phyloP scores from a whole-genome alignment of 2,329 filamentous ascomycete genomes.

The Fusarium decemcellulare region DNA sequence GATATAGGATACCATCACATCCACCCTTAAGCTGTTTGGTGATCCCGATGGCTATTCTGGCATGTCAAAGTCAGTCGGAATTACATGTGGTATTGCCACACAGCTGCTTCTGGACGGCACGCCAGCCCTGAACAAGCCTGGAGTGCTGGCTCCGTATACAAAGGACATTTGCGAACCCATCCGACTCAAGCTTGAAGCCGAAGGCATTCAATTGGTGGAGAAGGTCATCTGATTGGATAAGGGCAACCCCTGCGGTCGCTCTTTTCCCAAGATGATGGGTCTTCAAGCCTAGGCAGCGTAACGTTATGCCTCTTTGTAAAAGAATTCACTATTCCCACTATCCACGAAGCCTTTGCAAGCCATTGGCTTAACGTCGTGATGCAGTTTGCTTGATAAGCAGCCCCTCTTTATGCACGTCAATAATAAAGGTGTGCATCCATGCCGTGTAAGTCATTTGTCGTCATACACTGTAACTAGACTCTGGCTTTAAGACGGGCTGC shows the following conservation, averaged over 20 bases:
- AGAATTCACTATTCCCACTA: too few species aligned
- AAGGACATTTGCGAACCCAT: conserved; percentile 30
- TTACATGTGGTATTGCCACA: conserved; percentile 77
- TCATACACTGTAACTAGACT: background rate
- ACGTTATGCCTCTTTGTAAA: too few species aligned
- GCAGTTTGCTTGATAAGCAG: background rate
- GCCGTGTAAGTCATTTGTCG: background rate
- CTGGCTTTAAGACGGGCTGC: background rate
- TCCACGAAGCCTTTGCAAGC: too few species aligned
- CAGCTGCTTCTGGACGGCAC: conserved; percentile 70
- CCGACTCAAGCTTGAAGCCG: conserved; percentile 13
- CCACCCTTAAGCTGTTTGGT: conserved; percentile 76
- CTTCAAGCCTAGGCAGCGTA: too few species aligned
- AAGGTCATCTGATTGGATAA: background rate
- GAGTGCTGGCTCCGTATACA: conserved; percentile 34
- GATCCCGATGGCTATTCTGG: conserved; percentile 76
- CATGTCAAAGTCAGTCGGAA: conserved; percentile 78
- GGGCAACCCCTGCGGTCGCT: too few species aligned
- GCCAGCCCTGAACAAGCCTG: conserved; percentile 30
- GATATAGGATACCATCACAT: conserved; percentile 64
- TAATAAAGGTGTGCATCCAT: background rate
- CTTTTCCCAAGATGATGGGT: too few species aligned
- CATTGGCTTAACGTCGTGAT: too few species aligned
- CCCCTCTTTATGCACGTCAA: background rate
- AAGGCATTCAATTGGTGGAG: conserved; percentile 22